phyloP scores from a whole-genome alignment of 805 yeast genomes.

The Starmera dryadoides region DNA sequence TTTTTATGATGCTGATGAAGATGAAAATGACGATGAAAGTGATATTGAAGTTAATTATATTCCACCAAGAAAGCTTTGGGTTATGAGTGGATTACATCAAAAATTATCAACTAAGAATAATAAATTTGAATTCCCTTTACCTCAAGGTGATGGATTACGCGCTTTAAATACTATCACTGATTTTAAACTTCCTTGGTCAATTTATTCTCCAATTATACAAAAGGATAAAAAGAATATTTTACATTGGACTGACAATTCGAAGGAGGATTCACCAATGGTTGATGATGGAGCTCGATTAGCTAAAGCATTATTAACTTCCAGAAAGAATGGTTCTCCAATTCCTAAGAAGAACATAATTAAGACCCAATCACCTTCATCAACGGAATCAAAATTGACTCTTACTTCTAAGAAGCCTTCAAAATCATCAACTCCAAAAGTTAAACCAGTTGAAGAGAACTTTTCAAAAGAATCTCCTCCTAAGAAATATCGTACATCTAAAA shows the following conservation, averaged over 20 bases:
- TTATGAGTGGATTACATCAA: conserved; percentile 15
- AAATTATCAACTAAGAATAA: conserved; percentile 4
- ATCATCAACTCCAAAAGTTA: no score
- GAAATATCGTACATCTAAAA: background rate
- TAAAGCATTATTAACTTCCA: no score
- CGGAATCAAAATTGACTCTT: no score
- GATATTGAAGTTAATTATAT: background rate
- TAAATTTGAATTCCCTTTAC: conserved; percentile 13
- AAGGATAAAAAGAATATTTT: conserved; percentile 14
- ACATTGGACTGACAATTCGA: conserved; percentile 22
- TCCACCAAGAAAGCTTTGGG: conserved; percentile 11
- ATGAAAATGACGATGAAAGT: background rate
- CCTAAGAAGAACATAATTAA: no score
- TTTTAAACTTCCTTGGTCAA: conserved; percentile 26
- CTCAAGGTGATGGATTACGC: conserved; percentile 14
- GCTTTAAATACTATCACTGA: conserved; percentile 5
- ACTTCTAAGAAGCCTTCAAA: no score
- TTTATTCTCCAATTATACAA: conserved; percentile 24
- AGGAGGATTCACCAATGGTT: no score
- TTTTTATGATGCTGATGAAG: background rate
- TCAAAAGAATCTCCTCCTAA: background rate
- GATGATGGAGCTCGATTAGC: no score
- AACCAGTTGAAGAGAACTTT: conserved; percentile 10
- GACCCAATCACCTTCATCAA: no score
- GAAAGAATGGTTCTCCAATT: no score